phyloP scores from a whole-genome alignment of 306 rosid species.

The Pterocarpus macrocarpus region DNA sequence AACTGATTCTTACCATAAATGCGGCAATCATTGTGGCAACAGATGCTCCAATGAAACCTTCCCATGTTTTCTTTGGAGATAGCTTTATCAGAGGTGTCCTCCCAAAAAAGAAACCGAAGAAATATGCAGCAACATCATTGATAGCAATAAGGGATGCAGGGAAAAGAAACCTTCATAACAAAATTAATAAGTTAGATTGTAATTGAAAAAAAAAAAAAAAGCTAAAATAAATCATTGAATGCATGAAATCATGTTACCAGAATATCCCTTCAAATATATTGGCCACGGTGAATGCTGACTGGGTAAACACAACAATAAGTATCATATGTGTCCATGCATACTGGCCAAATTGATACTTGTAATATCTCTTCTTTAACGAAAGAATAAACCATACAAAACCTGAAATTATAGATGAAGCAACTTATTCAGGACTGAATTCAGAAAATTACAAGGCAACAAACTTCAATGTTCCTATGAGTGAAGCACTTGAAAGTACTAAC shows the following conservation, averaged over 20 bases:
- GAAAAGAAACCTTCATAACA: conserved; percentile 84
- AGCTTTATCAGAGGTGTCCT: conserved; percentile 92
- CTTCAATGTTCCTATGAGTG: conserved; percentile 16
- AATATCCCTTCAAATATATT: conserved; percentile 94
- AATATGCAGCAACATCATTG: conserved; percentile 94
- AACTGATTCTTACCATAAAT: conserved; percentile 66
- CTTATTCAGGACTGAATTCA: conserved; percentile 26
- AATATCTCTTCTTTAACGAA: conserved; percentile 86
- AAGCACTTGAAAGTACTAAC: conserved; percentile 54
- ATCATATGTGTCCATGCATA: conserved; percentile 99
- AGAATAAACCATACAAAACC: conserved; percentile 99
- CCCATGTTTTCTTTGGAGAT: conserved; percentile 99
- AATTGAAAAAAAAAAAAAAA: neutral
- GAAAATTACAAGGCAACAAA: neutral
- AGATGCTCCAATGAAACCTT: conserved; percentile 98
- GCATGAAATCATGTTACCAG: conserved; percentile 65
- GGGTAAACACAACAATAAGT: conserved; percentile 89
- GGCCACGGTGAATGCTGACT: conserved; percentile 94
- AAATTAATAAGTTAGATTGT: conserved; percentile 30
- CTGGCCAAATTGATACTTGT: conserved; percentile 98
- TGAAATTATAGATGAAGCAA: conserved; percentile 52
- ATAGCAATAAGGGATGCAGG: conserved; percentile 90
- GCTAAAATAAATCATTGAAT: neutral
- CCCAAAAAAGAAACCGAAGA: conserved; percentile 95
- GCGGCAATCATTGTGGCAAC: conserved; percentile 91